A percentile compares a stretch with the other conserved stretches of the same genome.
Evolutionary conservation across 306 rosid species (phyloP).

Genomic region (Ormosia emarginata): DNA sequence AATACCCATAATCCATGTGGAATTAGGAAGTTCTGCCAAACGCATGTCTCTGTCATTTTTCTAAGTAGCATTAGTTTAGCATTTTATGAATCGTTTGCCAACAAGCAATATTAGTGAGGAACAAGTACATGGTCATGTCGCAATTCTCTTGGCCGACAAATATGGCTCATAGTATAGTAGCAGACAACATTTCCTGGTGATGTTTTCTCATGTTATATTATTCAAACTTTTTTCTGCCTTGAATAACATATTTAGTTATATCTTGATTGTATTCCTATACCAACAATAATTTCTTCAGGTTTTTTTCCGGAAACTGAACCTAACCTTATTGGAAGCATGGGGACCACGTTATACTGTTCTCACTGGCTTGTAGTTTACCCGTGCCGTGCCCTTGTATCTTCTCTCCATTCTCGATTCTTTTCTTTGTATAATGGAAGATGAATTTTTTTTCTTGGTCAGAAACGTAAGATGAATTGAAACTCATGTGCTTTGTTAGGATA

Average conservation of each 20-base stretch:
- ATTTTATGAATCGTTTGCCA: conserved; percentile 29
- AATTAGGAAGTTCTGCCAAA: conserved; percentile 34
- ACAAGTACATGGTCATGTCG: conserved; percentile 22
- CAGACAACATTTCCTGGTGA: conserved; percentile 10
- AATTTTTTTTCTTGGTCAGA: too few relatives aligned
- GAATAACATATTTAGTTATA: neutral
- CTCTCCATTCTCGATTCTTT: neutral
- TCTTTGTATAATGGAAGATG: neutral
- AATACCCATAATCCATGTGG: conserved; percentile 28
- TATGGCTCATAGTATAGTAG: conserved; percentile 16
- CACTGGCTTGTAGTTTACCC: neutral
- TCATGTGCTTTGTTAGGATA: neutral
- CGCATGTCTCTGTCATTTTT: conserved; percentile 15
- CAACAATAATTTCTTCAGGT: neutral
- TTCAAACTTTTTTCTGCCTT: conserved; percentile 5
- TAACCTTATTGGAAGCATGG: neutral
- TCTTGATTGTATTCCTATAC: neutral
- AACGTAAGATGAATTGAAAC: neutral
- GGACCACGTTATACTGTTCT: neutral
- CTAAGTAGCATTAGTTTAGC: conserved; percentile 25
- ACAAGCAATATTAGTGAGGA: conserved; percentile 27
- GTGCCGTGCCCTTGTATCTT: neutral
- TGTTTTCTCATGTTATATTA: conserved; percentile 28
- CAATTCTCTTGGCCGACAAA: conserved; percentile 29
- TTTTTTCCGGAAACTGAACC: neutral